Evolutionary conservation across 2,329 filamentous ascomycete genomes (phyloP), one percentile per base, ranked within the genome.

Genomic region (Colletotrichum sp.): DNA sequence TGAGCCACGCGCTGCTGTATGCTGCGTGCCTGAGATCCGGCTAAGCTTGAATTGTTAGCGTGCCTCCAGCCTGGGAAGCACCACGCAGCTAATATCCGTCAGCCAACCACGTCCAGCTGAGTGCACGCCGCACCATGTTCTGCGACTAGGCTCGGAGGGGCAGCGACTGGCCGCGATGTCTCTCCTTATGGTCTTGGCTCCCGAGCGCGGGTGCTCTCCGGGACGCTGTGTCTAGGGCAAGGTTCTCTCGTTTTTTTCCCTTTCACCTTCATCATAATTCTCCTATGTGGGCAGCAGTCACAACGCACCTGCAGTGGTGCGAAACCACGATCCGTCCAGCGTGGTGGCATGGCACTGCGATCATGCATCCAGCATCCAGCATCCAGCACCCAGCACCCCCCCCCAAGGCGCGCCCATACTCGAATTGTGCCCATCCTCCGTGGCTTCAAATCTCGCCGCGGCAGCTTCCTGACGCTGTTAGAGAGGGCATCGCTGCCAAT

Each of bases 31-130:
- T 68, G 57, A 36, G 64, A 60, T 64, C 70, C 65, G 59, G 70
- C 70, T 69, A 69, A 73, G 74, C 74, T 76, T 76, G 70, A 74
- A 65, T 60, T 66, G 28, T 64, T 76, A 69, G 74, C 74, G 74
- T 76, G 34, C 74, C 57, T 73, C 44, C 28, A 64, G 59, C 70
- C 39, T 52, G 73, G 64, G 32, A 69, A 44, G 13, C 36, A 72
- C 32, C 63, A 57, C 63, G 57, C 36, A 28, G 8, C n/a, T 49
- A 49, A 44, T 62, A 30, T 44, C 36, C 67, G 59, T 57, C 44
- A 21, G 39, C 60, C 59, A 36, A 71, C 49, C 63, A 62, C 24
- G n/a, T 62, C 69, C 59, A 44, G 44, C 34, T 69, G 28, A 18
- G 49, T 26, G 59, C 26, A 39, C 67, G 34, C 34, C 72, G 52